These are phyloP conservation scores for Buddleja alternifolia DNA, from an alignment of 257 asterid species.

Conservation along the genomic window DNA sequence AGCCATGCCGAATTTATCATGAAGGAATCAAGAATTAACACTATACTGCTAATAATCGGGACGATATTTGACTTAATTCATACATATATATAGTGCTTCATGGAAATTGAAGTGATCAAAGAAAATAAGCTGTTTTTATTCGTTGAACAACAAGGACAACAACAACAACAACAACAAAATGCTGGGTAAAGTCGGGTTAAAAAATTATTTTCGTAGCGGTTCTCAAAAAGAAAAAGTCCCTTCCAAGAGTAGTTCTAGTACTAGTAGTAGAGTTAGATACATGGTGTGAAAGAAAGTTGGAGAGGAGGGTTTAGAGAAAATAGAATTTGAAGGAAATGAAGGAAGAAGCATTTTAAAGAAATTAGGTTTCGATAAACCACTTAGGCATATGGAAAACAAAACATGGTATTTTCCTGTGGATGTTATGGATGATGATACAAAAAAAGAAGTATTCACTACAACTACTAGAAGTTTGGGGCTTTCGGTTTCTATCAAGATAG, in stretches of 20 bases:
- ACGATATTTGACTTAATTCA: too few species aligned
- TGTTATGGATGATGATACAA: constrained; percentile 3
- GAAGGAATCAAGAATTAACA: background rate
- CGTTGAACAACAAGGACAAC: background rate
- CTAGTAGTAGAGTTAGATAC: background rate
- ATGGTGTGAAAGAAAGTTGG: background rate
- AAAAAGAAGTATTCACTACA: background rate
- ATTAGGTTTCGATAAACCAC: background rate
- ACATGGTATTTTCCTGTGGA: background rate
- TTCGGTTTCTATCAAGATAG: constrained; percentile 17
- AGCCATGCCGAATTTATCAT: background rate
- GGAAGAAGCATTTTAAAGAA: background rate
- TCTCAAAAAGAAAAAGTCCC: background rate
- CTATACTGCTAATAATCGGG: background rate
- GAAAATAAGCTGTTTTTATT: background rate
- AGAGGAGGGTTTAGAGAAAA: background rate
- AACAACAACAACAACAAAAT: too few species aligned
- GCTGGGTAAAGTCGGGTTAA: background rate
- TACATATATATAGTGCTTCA: background rate
- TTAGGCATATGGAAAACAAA: background rate
- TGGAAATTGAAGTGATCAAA: too few species aligned
- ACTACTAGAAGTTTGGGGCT: constrained; percentile 6
- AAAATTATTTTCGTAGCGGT: background rate
- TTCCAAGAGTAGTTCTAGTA: too few species aligned
- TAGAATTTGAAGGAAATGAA: constrained; percentile 6